Conservation (phyloP, 2,329 filamentous ascomycete genomes). For the Colletotrichum sublineola region DNA sequence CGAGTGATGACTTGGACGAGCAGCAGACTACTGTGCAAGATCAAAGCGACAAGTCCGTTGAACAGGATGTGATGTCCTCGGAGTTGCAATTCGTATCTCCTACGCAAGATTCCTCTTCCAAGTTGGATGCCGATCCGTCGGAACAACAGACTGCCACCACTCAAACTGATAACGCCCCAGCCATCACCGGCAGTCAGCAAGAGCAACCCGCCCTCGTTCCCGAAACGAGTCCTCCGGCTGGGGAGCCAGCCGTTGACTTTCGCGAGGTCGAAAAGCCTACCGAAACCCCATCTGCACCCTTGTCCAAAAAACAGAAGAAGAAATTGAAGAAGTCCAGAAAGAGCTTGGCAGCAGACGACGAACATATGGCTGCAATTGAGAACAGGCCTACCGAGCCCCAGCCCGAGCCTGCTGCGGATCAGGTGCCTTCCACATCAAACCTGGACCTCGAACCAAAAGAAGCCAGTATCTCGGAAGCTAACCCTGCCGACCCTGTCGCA, state of each 20-base stretch:
- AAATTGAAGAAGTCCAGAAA: conserved; percentile 43
- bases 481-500: neutral
- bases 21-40: neutral
- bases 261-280: neutral
- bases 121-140: neutral
- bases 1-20: neutral
- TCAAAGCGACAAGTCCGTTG: conserved; percentile 1
- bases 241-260: neutral
- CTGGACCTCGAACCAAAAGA: neutral
- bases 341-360: conserved; percentile 36
- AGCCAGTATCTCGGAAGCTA: neutral
- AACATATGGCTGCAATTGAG: conserved; percentile 13
- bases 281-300: conserved; percentile 15
- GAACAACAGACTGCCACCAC: neutral
- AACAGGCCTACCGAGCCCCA: conserved; percentile 21
- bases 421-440: neutral
- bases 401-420: neutral
- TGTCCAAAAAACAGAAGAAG: conserved; percentile 45
- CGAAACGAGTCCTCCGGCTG: conserved; percentile 1
- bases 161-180: neutral
- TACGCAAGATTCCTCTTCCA: neutral
- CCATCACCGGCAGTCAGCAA: neutral
- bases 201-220: neutral
- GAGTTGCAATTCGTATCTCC: neutral
- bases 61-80: neutral